Evolutionary conservation across 169 alveolate species (phyloP).

Genomic region (Plasmodium gonderi): DNA sequence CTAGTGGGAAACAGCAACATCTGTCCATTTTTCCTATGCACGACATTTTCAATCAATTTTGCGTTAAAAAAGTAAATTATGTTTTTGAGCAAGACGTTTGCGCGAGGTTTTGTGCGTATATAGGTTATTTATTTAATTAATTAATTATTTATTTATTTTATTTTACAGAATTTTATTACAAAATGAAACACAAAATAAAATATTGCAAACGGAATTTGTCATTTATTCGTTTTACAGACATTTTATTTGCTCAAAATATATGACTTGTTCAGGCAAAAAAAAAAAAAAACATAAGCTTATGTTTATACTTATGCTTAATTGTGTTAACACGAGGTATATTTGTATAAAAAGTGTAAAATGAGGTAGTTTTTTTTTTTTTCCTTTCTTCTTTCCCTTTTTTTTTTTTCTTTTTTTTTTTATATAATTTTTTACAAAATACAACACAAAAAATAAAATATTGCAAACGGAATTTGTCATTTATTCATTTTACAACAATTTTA

Average conservation of each 20-base stretch:
- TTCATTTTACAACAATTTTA: not conserved
- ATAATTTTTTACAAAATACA: not conserved
- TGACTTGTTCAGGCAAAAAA: not conserved
- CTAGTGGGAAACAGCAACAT: conserved; percentile 52
- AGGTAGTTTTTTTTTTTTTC: conserved; percentile 17
- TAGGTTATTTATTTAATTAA: not conserved
- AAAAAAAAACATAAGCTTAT: not conserved
- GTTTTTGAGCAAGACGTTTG: not conserved
- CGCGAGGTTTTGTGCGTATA: not conserved
- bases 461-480: not conserved
- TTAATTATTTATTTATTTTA: not conserved
- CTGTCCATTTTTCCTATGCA: not conserved
- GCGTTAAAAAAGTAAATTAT: not conserved
- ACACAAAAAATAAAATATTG: not conserved
- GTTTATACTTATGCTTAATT: not conserved
- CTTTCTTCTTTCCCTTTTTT: not conserved
- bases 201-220: not conserved
- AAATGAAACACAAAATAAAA: not conserved
- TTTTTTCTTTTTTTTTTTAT: not conserved
- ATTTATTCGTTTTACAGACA: not conserved
- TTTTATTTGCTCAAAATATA: not conserved
- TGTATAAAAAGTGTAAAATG: not conserved
- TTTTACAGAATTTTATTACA: not conserved
- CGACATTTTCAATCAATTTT: conserved; percentile 1
- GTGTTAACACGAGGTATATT: not conserved